These are phyloP conservation scores for Coemansia sp. DNA, from an alignment of 192 early-diverging fungal species.

Conservation along the genomic window DNA sequence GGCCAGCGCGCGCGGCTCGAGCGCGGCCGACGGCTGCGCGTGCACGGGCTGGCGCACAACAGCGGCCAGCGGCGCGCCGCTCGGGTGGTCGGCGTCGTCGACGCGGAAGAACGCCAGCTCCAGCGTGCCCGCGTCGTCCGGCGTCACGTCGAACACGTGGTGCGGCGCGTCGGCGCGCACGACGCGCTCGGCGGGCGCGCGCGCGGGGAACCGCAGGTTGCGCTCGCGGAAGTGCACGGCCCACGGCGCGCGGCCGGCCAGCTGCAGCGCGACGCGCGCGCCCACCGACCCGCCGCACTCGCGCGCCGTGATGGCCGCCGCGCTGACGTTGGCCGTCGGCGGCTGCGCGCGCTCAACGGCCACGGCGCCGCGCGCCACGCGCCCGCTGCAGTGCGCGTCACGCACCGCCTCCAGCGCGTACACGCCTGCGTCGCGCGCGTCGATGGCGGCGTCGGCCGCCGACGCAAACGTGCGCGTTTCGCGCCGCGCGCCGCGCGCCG, in stretches of 20 bases:
- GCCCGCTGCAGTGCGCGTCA: conserved; percentile 32
- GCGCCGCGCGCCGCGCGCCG: conserved; percentile 2
- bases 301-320: conserved; percentile 38
- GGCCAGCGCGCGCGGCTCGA: conserved; percentile 5
- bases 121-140: conserved; percentile 38
- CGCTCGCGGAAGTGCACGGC: conserved; percentile 40
- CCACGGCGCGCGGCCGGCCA: conserved; percentile 42
- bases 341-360: conserved; percentile 17
- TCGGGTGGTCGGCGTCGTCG: conserved; percentile 48
- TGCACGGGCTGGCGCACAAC: conserved; percentile 31
- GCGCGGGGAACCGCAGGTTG: conserved; percentile 29
- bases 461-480: conserved; percentile 12
- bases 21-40: conserved; percentile 40
- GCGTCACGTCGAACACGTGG: conserved; percentile 28
- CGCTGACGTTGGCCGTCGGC: conserved; percentile 24
- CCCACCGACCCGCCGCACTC: conserved; percentile 50
- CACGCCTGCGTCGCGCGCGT: conserved; percentile 16
- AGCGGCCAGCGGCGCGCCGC: conserved; percentile 21
- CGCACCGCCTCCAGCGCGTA: conserved; percentile 26
- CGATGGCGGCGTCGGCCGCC: conserved; percentile 9
- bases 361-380: conserved; percentile 8
- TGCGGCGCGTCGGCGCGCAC: conserved; percentile 35
- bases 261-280: conserved; percentile 34
- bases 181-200: conserved; percentile 12
- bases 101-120: conserved; percentile 43